phyloP scores from a whole-genome alignment of 2,329 filamentous ascomycete species.

The Leptographium lundbergii region DNA sequence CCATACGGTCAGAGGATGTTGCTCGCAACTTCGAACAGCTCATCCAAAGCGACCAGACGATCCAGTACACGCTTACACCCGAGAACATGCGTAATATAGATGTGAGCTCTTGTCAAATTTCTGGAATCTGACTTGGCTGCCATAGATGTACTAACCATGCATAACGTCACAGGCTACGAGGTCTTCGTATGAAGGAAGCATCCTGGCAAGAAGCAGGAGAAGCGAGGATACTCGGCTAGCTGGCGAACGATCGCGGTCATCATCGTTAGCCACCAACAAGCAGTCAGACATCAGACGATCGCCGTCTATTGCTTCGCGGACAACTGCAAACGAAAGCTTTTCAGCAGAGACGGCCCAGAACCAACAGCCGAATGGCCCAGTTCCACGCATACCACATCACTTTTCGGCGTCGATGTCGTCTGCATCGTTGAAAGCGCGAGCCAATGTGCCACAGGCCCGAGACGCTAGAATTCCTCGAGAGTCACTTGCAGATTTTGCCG shows the following conservation, averaged over 20 bases:
- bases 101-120: constrained; percentile 30
- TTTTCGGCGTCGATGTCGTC: constrained; percentile 4
- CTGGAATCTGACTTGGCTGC: background rate
- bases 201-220: constrained; percentile 28
- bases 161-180: constrained; percentile 21
- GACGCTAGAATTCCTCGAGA: constrained; percentile 61
- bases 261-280: constrained; percentile 29
- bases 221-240: constrained; percentile 32
- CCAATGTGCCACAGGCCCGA: constrained; percentile 36
- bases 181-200: constrained; percentile 22
- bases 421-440: constrained; percentile 20
- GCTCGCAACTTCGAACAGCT: constrained; percentile 64
- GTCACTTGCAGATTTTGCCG: constrained; percentile 70
- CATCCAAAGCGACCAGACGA: constrained; percentile 70
- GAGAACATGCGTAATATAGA: constrained; percentile 67
- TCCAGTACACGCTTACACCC: constrained; percentile 72
- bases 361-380: constrained; percentile 7
- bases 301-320: constrained; percentile 19
- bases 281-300: constrained; percentile 21
- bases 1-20: constrained; percentile 40
- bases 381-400: constrained; percentile 18
- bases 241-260: constrained; percentile 32
- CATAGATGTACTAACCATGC: background rate
- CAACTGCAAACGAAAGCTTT: constrained; percentile 10
- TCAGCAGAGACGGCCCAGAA: constrained; percentile 16